phyloP scores from a whole-genome alignment of 2,329 filamentous ascomycete genomes.

The Fusarium nanum region DNA sequence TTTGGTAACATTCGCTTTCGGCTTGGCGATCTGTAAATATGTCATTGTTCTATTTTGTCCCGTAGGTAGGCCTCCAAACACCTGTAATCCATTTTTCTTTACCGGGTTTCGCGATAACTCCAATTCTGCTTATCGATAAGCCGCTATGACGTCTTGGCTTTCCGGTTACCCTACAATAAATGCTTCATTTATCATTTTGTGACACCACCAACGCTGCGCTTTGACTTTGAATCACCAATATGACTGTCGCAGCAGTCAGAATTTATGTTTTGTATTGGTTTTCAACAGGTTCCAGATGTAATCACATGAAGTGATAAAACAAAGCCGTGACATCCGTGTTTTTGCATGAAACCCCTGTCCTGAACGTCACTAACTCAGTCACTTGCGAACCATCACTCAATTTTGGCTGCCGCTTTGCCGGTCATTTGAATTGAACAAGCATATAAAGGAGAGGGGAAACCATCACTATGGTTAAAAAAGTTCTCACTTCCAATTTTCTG shows the following conservation, averaged over 20 bases:
- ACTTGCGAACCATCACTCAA: background rate
- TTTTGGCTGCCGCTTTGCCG: background rate
- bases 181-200: background rate
- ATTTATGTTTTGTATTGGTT: background rate
- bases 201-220: background rate
- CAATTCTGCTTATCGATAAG: background rate
- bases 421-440: fast-evolving
- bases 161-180: background rate
- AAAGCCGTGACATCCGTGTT: background rate
- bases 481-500: background rate
- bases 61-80: background rate
- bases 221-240: background rate
- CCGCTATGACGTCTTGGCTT: background rate
- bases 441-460: background rate
- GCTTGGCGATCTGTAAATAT: background rate
- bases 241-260: background rate
- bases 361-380: background rate
- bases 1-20: background rate
- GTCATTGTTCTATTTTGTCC: background rate
- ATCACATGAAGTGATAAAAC: background rate
- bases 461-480: fast-evolving
- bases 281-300: background rate
- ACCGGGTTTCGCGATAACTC: background rate
- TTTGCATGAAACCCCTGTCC: background rate
- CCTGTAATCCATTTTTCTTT: background rate